A percentile compares a stretch with the other conserved stretches of the same genome.
phyloP scores from a whole-genome alignment of 805 yeast genomes.

The Lachancea meyersii region DNA sequence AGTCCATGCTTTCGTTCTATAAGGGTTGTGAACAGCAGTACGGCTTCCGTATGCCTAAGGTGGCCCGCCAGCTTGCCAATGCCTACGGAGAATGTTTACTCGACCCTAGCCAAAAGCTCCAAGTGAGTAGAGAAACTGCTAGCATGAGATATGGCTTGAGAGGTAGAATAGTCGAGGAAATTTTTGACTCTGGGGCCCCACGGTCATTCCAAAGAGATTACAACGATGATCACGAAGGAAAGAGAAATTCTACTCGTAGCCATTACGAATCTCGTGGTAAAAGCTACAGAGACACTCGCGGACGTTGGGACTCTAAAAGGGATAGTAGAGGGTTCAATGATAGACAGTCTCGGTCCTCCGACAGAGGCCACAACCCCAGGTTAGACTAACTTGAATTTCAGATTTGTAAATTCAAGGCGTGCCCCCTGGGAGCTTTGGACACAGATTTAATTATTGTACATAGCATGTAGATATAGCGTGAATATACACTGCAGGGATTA shows the following conservation, averaged over 20 bases:
- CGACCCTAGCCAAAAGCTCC: slow-evolving; percentile 22
- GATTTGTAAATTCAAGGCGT: too few relatives aligned
- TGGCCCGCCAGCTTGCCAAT: slow-evolving; percentile 21
- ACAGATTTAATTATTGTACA: too few relatives aligned
- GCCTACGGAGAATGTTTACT: slow-evolving; percentile 22
- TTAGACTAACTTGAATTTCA: slow-evolving; percentile 3
- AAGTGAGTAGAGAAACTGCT: slow-evolving; percentile 13
- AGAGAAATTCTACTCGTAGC: background rate
- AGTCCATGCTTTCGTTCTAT: slow-evolving; percentile 35
- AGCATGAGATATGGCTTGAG: slow-evolving; percentile 22
- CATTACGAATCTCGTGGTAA: slow-evolving; percentile 1
- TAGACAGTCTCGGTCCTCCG: slow-evolving; percentile 1
- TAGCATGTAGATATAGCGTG: slow-evolving; percentile 5
- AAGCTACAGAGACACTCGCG: slow-evolving; percentile 2
- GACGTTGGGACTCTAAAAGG: slow-evolving; percentile 5
- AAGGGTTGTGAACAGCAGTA: slow-evolving; percentile 32
- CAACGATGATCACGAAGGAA: background rate
- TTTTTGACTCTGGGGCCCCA: slow-evolving; percentile 19
- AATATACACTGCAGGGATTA: background rate
- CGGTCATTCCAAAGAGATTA: background rate
- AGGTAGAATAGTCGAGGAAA: slow-evolving; percentile 16
- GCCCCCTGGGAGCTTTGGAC: too few relatives aligned
- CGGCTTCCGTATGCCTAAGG: slow-evolving; percentile 23
- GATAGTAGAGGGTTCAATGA: background rate
- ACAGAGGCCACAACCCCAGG: slow-evolving; percentile 5